phyloP scores from a whole-genome alignment of 139 green algal genomes.

The Gonium pectorale region DNA sequence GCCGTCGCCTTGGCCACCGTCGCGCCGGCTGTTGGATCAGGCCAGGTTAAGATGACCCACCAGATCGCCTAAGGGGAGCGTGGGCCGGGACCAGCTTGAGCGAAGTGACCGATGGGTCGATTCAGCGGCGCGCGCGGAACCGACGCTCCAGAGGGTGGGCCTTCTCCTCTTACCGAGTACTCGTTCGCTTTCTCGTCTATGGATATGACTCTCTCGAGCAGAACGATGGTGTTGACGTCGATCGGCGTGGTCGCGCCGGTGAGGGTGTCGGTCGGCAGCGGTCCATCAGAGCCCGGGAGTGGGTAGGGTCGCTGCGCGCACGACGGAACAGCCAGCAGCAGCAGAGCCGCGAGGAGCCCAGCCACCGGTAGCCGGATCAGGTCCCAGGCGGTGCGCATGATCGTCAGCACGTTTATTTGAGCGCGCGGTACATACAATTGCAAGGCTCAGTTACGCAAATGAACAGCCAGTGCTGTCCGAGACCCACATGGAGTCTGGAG shows the following conservation, averaged over 20 bases:
- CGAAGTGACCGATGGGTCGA: not conserved
- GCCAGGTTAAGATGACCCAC: not conserved
- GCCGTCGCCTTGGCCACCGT: not conserved
- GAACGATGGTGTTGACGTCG: not conserved
- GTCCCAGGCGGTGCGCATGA: too few relatives aligned
- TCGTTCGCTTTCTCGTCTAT: not conserved
- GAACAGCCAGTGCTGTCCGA: too few relatives aligned
- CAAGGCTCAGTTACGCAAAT: too few relatives aligned
- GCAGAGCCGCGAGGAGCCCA: too few relatives aligned
- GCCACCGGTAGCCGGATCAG: too few relatives aligned
- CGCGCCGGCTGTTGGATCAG: not conserved
- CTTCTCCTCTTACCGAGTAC: not conserved
- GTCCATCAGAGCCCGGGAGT: not conserved
- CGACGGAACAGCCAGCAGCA: not conserved
- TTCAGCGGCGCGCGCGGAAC: too few relatives aligned
- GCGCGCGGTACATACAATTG: too few relatives aligned
- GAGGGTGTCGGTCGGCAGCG: not conserved
- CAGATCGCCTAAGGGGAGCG: not conserved
- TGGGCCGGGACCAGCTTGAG: too few relatives aligned
- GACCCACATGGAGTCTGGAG: too few relatives aligned
- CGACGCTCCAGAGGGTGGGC: too few relatives aligned
- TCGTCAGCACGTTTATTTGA: too few relatives aligned
- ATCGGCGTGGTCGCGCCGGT: not conserved
- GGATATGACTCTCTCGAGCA: not conserved
- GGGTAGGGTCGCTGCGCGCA: constrained; percentile 1